Conservation (phyloP, 2,329 filamentous ascomycete species). For the Ustulina deusta region DNA sequence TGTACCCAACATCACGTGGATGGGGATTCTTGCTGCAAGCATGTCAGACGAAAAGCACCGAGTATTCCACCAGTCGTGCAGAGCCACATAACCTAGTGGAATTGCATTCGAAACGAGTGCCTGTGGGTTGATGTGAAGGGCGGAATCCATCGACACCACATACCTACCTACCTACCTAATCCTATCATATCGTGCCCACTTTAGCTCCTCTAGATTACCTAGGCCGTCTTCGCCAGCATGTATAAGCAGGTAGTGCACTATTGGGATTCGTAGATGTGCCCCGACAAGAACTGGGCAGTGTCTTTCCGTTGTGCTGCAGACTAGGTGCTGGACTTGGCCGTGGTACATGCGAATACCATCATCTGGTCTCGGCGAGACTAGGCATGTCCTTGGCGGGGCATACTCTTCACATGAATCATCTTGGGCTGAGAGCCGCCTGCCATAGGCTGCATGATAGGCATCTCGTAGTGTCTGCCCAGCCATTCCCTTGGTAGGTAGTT, state of each 20-base stretch:
- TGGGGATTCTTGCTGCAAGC: background rate
- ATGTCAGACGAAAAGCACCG: background rate
- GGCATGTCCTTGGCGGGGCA: constrained; percentile 24
- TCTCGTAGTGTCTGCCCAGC: background rate
- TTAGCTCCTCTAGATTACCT: background rate
- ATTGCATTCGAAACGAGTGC: constrained; percentile 14
- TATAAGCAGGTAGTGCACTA: background rate
- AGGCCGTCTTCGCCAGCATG: background rate
- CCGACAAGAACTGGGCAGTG: background rate
- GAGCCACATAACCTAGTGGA: constrained; percentile 5
- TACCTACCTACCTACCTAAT: no score
- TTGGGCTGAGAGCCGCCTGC: background rate
- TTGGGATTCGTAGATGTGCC: background rate
- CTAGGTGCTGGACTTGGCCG: background rate
- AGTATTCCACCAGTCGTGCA: background rate
- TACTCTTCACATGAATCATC: background rate
- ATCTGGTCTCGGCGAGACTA: constrained; percentile 7
- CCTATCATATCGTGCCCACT: constrained; percentile 3
- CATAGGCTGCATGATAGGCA: background rate
- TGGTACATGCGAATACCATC: constrained; percentile 7
- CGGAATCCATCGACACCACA: constrained; percentile 5
- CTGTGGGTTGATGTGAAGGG: constrained; percentile 8
- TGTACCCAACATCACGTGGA: background rate
- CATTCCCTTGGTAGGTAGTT: background rate
- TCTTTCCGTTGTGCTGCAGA: background rate